Evolutionary conservation across 1,139 yeast genomes (phyloP), one percentile per base, ranked within the genome.

Genomic region (Lodderomyces margitis): DNA sequence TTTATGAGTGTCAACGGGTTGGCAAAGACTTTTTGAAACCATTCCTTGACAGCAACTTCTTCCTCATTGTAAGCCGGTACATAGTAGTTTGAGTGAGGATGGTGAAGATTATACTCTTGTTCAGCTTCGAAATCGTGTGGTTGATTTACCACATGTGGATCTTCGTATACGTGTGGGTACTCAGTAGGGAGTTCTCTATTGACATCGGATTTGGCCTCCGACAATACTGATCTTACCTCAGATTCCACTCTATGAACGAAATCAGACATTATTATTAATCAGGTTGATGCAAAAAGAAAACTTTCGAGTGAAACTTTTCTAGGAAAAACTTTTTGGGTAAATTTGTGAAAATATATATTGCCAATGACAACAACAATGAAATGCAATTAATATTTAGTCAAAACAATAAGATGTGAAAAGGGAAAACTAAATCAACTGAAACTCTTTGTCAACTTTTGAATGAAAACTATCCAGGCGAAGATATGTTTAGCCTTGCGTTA

Each of bases 41-140:
- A 81, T 38, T 73, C 80, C n/a, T 62, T 40, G 9, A 73, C 74
- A 2, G 69, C 67, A 2, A 77, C 75, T 4, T 66, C 63, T 8
- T 56, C 55, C 54, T 75, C 78, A 37, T 59, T 47, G 48, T 64
- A 78, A 48, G 63, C 73, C 2, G 74, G 73, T 15, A 73, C 68
- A 12, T 52, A 53, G 24, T 41, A 44, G 15, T 39, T 38, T 15
- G 38, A 39, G 11, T 36, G 30, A 30, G 21, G 36, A 23, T 27
- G 16, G 24, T 21, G 30, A 24, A 11, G 24, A 16, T 36, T 38
- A 11, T 35, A 24, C 8, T 32, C 21, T 17, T 41, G 33, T 34
- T 42, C 34, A 25, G 40, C 46, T 31, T 44, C 40, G 23, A 46
- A 45, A 12, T 49, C 54, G 34, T 50, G 54, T 9, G 54, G 49